phyloP scores from a whole-genome alignment of 257 asterid genomes.

The Eustoma russellianum region DNA sequence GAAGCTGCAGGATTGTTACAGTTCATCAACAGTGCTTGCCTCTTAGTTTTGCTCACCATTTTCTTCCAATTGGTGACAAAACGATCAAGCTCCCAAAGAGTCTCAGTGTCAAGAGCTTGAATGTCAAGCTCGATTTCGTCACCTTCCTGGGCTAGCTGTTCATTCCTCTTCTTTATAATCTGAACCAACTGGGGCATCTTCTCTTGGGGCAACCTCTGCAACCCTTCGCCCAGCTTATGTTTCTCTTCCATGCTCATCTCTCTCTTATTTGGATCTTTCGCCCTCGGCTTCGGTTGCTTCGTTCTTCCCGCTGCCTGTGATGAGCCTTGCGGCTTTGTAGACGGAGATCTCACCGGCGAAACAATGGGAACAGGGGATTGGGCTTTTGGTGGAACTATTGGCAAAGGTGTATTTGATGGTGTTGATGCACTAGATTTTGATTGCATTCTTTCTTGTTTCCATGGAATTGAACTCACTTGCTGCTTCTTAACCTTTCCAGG shows the following conservation, averaged over 20 bases:
- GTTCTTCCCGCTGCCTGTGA: constrained; percentile 20
- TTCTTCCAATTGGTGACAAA: constrained; percentile 98
- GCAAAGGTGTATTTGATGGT: constrained; percentile 20
- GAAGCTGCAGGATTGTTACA: constrained; percentile 9
- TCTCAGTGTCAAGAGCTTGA: constrained; percentile 85
- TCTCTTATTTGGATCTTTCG: constrained; percentile 75
- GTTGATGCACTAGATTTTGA: constrained; percentile 75
- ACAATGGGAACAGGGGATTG: constrained; percentile 17
- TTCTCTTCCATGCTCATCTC: constrained; percentile 95
- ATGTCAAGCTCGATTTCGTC: constrained; percentile 98
- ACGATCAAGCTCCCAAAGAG: constrained; percentile 95
- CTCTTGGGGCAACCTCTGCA: constrained; percentile 92
- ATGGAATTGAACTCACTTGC: constrained; percentile 26
- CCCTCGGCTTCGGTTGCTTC: constrained; percentile 88
- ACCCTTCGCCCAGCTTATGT: constrained; percentile 80
- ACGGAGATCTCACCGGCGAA: constrained; percentile 52
- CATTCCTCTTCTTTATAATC: constrained; percentile 79
- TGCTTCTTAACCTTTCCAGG: constrained; percentile 43
- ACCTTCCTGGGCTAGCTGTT: constrained; percentile 84
- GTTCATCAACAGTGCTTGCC: constrained; percentile 65
- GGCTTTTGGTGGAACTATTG: not conserved
- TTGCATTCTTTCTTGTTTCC: constrained; percentile 43
- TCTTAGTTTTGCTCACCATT: constrained; percentile 81
- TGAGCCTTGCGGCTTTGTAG: constrained; percentile 29
- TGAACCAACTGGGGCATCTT: constrained; percentile 89